A percentile compares a stretch with the other conserved stretches of the same genome.
phyloP scores from a whole-genome alignment of 495 filamentous ascomycete genomes.

The Aspergillus campestris region DNA sequence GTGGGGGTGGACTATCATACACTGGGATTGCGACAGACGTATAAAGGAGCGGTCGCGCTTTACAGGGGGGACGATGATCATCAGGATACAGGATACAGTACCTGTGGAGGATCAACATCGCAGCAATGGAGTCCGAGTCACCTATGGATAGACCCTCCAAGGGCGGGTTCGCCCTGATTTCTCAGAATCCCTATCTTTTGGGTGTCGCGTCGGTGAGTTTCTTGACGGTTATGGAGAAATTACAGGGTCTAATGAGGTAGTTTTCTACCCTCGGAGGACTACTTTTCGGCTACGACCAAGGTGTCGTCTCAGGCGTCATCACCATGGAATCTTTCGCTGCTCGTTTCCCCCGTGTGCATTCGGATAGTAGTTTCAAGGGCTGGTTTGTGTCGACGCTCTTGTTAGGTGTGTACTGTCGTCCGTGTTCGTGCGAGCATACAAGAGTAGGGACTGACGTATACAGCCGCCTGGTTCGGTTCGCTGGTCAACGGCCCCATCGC shows the following conservation, averaged over 20 bases:
- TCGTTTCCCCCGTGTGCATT: conserved; percentile 56
- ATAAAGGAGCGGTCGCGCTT: too few relatives aligned
- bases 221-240: too few relatives aligned
- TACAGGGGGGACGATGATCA: too few relatives aligned
- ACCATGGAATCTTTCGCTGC: conserved; percentile 37
- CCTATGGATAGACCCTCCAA: conserved; percentile 10
- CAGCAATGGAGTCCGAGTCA: conserved; percentile 18
- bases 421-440: conserved; percentile 31
- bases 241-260: too few relatives aligned
- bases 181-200: conserved; percentile 33
- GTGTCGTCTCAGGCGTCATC: conserved; percentile 30
- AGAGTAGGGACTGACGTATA: conserved; percentile 18
- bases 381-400: conserved; percentile 77
- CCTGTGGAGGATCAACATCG: not conserved
- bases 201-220: conserved; percentile 32
- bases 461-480: conserved; percentile 71
- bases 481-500: conserved; percentile 68
- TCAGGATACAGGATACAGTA: too few relatives aligned
- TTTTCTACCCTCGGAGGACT: conserved; percentile 54
- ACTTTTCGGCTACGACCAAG: conserved; percentile 35
- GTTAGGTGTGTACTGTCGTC: conserved; percentile 40
- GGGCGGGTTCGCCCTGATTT: conserved; percentile 24
- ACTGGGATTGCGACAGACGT: too few relatives aligned
- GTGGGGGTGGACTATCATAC: too few relatives aligned
- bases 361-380: conserved; percentile 58